Base-by-base conservation (phyloP, 306 rosid genomes). In the Sesbania bispinosa region DNA sequence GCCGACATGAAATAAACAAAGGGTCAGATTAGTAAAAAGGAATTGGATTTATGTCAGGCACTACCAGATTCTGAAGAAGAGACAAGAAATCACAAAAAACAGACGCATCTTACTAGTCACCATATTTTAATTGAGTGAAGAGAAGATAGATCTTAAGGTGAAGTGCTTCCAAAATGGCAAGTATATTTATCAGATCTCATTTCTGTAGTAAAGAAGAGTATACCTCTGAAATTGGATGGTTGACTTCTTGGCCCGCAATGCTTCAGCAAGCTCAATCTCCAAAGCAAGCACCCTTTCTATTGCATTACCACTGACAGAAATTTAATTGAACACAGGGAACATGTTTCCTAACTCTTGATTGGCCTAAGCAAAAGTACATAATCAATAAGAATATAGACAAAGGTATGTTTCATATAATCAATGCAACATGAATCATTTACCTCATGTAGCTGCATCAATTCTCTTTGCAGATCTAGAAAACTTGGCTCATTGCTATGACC, bases 231-330 rank as follows among this genome's bases (percentile, higher is more conserved):
- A 89, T 68, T 88, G 92, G 71, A 84, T 16, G 79, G 67, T 81
- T 24, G 96, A 76, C 77, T 82, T 85, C 86, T 89, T 90, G 71
- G 87, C 79, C 84, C 79, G 93, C 83, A 95, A 83, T 7, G 96
- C 81, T 83, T 88, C 96, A 24, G 97, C 99, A 48, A 95, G 96
- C 79, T 95, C 97, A 43, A 91, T 82, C 84, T 91, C 99, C 78
- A 95, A 79, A 69, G 99, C 96, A 59, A 95, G 97, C 39, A 91
- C 97, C 75, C 97, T 86, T 82, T 95, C 99, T 60, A 95, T 69
- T 38, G 99, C 93, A 85, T 89, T 91, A 67, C 99, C 96, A 27
- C 86, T 50, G 76, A 61, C 54, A 13, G 86, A 81, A 77, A 89
- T 83, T 45, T 85, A 83, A 13, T 84, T 85, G 76, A 88, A 91